Base-by-base conservation (phyloP, 169 alveolate species). In the Cryptosporidium parvum region DNA sequence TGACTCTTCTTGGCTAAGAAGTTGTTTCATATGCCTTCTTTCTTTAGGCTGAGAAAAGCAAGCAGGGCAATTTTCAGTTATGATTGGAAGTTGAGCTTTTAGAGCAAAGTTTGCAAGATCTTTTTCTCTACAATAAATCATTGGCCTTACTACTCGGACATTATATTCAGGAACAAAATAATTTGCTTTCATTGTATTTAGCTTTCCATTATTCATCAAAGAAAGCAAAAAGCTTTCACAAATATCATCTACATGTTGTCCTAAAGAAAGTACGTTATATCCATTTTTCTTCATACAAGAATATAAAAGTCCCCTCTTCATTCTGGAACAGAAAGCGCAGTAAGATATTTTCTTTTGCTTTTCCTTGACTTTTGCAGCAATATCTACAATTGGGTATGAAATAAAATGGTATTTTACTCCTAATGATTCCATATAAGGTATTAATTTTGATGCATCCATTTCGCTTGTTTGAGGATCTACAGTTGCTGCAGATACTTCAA, bases 21-120 rank as follows among this genome's bases (percentile, higher is more conserved):
- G 75, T 26, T 80, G 89, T 31, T 80, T 80, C 18, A 80, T 37
- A 9, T 29, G 73, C 45, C 89, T 80, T 80, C 98, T 93, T 91
- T 96, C 98, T 84, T 96, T 96, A 6, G 99, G 98, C 31, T 96
- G 96, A 33, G 98, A 95, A 59, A 97, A 97, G 84, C 99, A 97
- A 26, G 98, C 99, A 1, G 99, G 99, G 67, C 99, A 97, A 93
- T 97, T 97, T 61, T 97, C 99, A 48, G 95, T 93, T 14, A 97
- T 96, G 45, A 97, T 95, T 16, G 99, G 99, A 59, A 96, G 93
- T 85, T 94, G 85, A 26, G 85, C 70, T 75, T 93, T 92, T 45
- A 86, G 85, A 26, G 98, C 96, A 91, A 97, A 97, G 42, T 92
- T 95, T 69, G 95, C 96, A 33, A 96, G 86, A 14, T 93, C 92